Percentiles rank a stretch among this genome's conserved stretches.
phyloP scores from a whole-genome alignment of 495 filamentous ascomycete species.

The Aspergillus indologenus region DNA sequence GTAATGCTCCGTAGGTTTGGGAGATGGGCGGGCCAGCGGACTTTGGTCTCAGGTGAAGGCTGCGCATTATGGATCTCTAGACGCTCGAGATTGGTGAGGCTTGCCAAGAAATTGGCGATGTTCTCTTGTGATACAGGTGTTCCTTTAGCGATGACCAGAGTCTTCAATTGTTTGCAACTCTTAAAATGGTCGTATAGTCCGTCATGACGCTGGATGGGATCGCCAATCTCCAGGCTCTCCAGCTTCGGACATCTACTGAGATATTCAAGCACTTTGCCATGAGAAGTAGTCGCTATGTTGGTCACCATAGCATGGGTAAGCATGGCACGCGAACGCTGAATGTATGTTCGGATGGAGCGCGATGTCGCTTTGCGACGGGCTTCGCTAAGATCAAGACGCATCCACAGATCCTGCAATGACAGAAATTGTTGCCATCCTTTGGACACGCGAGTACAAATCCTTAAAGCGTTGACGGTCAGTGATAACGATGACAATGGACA shows the following conservation, averaged over 20 bases:
- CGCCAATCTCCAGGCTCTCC: slow-evolving; percentile 34
- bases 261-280: slow-evolving; percentile 29
- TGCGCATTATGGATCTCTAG: slow-evolving; percentile 34
- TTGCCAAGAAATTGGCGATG: slow-evolving; percentile 34
- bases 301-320: slow-evolving; percentile 40
- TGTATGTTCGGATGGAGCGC: slow-evolving; percentile 41
- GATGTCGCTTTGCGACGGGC: slow-evolving; percentile 39
- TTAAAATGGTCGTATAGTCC: slow-evolving; percentile 33
- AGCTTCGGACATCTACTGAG: slow-evolving; percentile 39
- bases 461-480: slow-evolving; percentile 14
- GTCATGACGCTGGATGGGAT: slow-evolving; percentile 14
- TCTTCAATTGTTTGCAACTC: slow-evolving; percentile 37
- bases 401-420: slow-evolving; percentile 45
- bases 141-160: slow-evolving; percentile 36
- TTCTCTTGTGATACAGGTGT: slow-evolving; percentile 31
- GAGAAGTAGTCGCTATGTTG: slow-evolving; percentile 28
- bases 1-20: slow-evolving; percentile 37
- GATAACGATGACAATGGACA: not conserved
- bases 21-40: slow-evolving; percentile 28
- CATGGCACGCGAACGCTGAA: slow-evolving; percentile 39
- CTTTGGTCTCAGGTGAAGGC: slow-evolving; percentile 13
- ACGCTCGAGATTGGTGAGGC: slow-evolving; percentile 40
- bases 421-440: slow-evolving; percentile 51
- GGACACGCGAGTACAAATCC: slow-evolving; percentile 50
- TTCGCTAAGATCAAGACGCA: slow-evolving; percentile 46